Evolutionary conservation across 768 basidiomycete genomes (phyloP).

Genomic region (Sutorius australiensis): DNA sequence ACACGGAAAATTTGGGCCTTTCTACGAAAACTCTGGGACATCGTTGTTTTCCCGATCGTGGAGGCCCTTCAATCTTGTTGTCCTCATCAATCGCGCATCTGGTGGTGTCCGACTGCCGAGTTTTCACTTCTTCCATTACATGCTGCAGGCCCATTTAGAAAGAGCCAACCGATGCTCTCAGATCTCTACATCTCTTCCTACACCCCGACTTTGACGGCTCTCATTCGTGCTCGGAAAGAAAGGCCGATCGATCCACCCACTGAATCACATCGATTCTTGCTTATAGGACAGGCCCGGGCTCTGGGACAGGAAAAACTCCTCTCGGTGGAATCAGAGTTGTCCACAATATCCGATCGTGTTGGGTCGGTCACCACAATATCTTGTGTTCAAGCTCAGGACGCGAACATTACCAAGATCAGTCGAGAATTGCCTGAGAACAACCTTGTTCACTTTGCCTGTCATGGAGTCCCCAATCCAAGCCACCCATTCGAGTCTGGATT

Average conservation of each 20-base stretch:
- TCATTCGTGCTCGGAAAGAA: background rate
- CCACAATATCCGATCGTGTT: background rate
- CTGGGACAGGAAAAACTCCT: background rate
- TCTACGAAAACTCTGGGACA: background rate
- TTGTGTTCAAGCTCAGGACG: background rate
- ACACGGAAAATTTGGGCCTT: background rate
- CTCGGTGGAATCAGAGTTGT: background rate
- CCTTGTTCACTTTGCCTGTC: background rate
- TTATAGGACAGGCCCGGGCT: background rate
- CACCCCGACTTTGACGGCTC: background rate
- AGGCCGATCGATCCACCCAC: background rate
- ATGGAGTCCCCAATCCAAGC: background rate
- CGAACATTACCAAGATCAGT: background rate
- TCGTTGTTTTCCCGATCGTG: background rate
- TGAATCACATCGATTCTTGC: background rate
- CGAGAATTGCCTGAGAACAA: background rate
- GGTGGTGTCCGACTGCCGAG: background rate
- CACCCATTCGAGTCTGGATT: background rate
- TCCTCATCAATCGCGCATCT: too few relatives aligned
- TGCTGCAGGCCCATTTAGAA: too few relatives aligned
- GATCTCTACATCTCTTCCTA: too few relatives aligned
- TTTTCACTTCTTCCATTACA: background rate
- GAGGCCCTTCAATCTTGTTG: background rate
- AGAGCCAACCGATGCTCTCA: too few relatives aligned
- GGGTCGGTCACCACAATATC: background rate